Percentiles rank a stretch among this genome's conserved stretches.
Conservation (phyloP, 306 rosid species). For the Vigna mungo region DNA sequence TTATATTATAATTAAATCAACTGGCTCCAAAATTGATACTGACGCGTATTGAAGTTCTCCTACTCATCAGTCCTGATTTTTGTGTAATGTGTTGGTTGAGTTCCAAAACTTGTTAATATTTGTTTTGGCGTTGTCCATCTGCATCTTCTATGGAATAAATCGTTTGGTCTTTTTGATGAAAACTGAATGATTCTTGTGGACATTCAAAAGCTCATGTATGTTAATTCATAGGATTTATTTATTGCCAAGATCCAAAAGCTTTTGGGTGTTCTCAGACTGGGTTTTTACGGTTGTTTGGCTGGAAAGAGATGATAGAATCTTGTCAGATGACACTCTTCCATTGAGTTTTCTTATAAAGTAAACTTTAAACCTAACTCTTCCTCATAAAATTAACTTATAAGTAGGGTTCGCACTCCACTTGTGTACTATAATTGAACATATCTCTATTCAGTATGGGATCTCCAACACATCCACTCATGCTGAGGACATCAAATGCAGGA, state of each 20-base stretch:
- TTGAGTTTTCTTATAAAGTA: background rate
- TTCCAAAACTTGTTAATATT: background rate
- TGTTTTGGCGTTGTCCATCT: background rate
- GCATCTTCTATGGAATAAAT: conserved; percentile 1
- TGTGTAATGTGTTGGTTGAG: background rate
- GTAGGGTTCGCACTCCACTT: no score
- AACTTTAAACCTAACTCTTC: no score
- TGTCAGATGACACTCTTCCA: background rate
- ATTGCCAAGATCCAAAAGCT: background rate
- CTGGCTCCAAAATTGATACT: conserved; percentile 15
- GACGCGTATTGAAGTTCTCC: background rate
- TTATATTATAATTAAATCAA: background rate
- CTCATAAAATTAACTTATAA: no score
- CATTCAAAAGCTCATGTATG: background rate
- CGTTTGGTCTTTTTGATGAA: background rate
- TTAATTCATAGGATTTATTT: background rate
- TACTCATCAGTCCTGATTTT: background rate
- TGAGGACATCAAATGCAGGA: no score
- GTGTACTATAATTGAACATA: no score
- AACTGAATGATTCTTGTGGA: background rate
- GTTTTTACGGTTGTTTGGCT: background rate
- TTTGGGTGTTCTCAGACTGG: background rate
- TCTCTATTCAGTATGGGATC: no score
- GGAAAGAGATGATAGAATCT: background rate
- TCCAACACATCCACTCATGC: no score